Base-by-base conservation (phyloP, 2,329 filamentous ascomycete genomes). In the Epichloe bromicola region DNA sequence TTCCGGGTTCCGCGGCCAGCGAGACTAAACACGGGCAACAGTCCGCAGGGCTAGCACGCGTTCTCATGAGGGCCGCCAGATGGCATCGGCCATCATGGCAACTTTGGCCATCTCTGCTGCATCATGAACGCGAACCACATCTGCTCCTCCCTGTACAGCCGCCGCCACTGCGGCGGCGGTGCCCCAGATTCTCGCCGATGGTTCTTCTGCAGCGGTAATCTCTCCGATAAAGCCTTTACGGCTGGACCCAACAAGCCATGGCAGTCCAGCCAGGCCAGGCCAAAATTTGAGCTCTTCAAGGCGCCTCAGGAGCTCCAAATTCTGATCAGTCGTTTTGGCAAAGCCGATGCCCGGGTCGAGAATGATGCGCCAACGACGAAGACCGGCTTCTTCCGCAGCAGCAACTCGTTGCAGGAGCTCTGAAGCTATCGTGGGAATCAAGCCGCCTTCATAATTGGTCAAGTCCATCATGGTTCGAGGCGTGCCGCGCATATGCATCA, bases 331-430 rank as follows among this genome's bases (percentile, higher is more conserved):
- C 1, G 80, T 83, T 71, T 98, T 98, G 51, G 93, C 89, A 63
- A 98, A 98, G 0, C 93, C 93, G 34, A 98, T 79, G 0, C 93
- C 93, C 0, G 93, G 93, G 64, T 98, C 93, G 2, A 97, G 79
- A 36, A 97, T 82, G 56, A 98, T 94, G 57, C 91, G 86, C 93
- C 93, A 98, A 46, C 90, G 83, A 4, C 87, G 78, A 42, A 98
- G 79, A 0, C 93, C 93, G 0, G 88, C 89, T 14, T 72, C 75
- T 65, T 94, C 76, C 20, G 93, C 93, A 2, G 80, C 86, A 0
- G 71, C 70, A 5, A 97, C 77, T 15, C 90, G 84, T 8, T 69
- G 74, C 3, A 76, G 70, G 5, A 96, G 78, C 67, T 95, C 90
- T 1, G 63, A 59, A 5, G 76, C 79, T 3, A 95, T 74, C 10